Percentiles rank a stretch among this genome's conserved stretches.
phyloP scores from a whole-genome alignment of 179 eudicot genomes.

The Corrigiola litoralis region DNA sequence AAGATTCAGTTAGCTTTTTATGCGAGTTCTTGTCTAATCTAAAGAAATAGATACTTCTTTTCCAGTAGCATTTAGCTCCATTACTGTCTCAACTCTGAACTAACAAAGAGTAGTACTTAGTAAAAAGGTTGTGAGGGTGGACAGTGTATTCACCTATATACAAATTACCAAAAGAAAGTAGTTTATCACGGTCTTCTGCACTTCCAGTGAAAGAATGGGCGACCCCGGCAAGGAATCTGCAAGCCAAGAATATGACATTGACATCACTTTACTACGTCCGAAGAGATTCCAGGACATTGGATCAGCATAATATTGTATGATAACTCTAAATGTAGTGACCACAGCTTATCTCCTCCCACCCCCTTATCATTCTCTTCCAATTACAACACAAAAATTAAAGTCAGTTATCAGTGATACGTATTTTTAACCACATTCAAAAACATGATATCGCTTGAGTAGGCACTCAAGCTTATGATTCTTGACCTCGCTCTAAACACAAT shows the following conservation, averaged over 20 bases:
- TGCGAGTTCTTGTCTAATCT: no score
- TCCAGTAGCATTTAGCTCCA: background rate
- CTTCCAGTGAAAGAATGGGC: constrained; percentile 94
- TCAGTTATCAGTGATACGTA: no score
- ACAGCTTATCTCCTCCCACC: background rate
- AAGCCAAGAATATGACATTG: constrained; percentile 6
- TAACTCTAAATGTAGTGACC: background rate
- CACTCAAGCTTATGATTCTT: background rate
- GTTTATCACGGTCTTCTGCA: constrained; percentile 79
- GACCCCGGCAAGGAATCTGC: constrained; percentile 79
- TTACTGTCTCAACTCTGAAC: background rate
- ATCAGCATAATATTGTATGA: background rate
- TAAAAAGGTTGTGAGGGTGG: background rate
- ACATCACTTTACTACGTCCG: constrained; percentile 6
- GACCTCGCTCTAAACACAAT: no score
- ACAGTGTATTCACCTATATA: constrained; percentile 54
- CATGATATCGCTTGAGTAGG: no score
- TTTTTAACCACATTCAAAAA: no score
- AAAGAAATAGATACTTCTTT: background rate
- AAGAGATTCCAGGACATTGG: background rate
- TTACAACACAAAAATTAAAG: no score
- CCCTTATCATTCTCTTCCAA: no score
- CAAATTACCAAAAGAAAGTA: constrained; percentile 69
- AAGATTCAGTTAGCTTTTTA: no score
- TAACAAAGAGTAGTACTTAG: background rate